These are phyloP conservation scores for Solanum etuberosum DNA, from an alignment of 257 asterid species.

Conservation along the genomic window DNA sequence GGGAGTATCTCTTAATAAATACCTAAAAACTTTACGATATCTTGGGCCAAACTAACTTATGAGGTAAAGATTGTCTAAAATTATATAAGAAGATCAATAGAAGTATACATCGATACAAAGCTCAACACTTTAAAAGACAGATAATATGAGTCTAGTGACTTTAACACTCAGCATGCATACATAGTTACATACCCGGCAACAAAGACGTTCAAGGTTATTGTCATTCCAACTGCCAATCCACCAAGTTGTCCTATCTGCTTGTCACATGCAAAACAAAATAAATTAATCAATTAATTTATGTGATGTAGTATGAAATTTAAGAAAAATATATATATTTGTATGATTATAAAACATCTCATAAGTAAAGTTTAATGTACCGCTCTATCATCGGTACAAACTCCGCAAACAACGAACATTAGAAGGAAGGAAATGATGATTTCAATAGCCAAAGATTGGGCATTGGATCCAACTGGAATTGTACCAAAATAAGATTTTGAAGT, in stretches of 20 bases:
- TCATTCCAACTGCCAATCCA: slow-evolving; percentile 67
- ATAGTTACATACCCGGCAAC: slow-evolving; percentile 52
- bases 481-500: slow-evolving; percentile 43
- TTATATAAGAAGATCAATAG: too few relatives aligned
- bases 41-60: too few relatives aligned
- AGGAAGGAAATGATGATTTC: slow-evolving; percentile 64
- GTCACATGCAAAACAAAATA: neutral
- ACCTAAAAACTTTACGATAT: too few relatives aligned
- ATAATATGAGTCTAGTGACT: neutral
- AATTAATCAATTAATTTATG: neutral
- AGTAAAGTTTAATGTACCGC: slow-evolving; percentile 24
- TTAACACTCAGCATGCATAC: too few relatives aligned
- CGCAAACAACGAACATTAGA: slow-evolving; percentile 62
- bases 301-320: too few relatives aligned
- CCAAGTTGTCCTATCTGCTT: slow-evolving; percentile 34
- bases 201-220: slow-evolving; percentile 54
- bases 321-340: too few relatives aligned
- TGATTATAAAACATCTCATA: too few relatives aligned
- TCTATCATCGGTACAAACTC: slow-evolving; percentile 37
- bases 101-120: too few relatives aligned
- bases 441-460: slow-evolving; percentile 42
- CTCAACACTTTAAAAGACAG: too few relatives aligned
- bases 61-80: too few relatives aligned
- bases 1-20: too few relatives aligned
- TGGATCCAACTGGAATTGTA: slow-evolving; percentile 50